Evolutionary conservation across 2,329 filamentous ascomycete species (phyloP), one percentile per base, ranked within the genome.

Genomic region (Escovopsis weberi): DNA sequence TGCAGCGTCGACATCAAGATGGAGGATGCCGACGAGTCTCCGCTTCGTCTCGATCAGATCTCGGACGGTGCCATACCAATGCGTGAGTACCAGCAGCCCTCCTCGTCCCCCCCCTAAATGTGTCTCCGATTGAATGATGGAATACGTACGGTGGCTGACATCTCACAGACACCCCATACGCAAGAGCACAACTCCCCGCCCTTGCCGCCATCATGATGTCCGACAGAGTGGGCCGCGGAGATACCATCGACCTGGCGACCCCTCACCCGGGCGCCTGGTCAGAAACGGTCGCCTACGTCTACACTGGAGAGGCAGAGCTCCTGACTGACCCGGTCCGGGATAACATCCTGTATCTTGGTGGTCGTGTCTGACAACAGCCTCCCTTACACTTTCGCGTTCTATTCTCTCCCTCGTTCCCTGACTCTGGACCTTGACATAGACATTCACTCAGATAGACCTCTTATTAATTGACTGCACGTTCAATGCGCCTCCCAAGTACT

Each of bases 331-430:
- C 63, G 2, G 65, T 74, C 37, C 64, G 53, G 43, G 61, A 69
- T 45, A 78, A 78, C 47, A 71, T 78, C 38, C 41, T 64, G 42
- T 70, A 76, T 49, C 57, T 79, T 4, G 74, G 70, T 4, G 74
- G 75, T 2, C 67, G 60, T 39, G 54, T 65, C 26, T 69, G 37
- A 45, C 26, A 12, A n/a, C 30, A 8, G 10, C 18, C n/a, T 40
- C 26, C 18, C n/a, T 40, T 33, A 11, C 38, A 10, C 33, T 23
- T 12, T 12, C 12, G 26, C 34, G 7, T 36, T 12, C n/a, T 12
- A 11, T 37, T 11, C 35, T 37, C 10, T 11, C 35, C 7, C 35
- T 19, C 35, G 8, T 30, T 23, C 23, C 5, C 23, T 5, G 23
- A 23, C 23, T 23, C 23, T 23, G 23, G 23, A 23, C 5, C 23